Evolutionary conservation across 2,329 filamentous ascomycete genomes (phyloP).

Genomic region (Neofusicoccum laricinum): DNA sequence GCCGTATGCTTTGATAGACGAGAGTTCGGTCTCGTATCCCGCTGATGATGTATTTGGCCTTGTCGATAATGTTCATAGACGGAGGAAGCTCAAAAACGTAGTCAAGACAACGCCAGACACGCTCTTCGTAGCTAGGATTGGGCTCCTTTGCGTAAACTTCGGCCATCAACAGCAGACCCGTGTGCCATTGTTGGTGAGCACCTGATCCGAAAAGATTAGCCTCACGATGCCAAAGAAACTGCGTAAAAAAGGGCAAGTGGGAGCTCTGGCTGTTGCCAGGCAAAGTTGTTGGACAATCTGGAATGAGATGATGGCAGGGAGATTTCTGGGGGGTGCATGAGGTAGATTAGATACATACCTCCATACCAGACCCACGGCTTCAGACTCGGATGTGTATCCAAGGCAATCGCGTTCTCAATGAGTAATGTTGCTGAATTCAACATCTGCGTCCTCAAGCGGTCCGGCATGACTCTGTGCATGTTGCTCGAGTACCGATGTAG

Average conservation of each 20-base stretch:
- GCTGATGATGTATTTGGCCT: constrained; percentile 58
- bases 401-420: constrained; percentile 53
- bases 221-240: neutral
- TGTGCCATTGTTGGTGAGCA: constrained; percentile 71
- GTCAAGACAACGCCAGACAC: constrained; percentile 70
- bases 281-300: constrained; percentile 8
- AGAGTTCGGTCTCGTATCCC: constrained; percentile 62
- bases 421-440: constrained; percentile 58
- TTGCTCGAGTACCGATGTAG: constrained; percentile 65
- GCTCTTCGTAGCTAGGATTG: constrained; percentile 55
- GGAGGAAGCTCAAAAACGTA: constrained; percentile 66
- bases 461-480: constrained; percentile 52
- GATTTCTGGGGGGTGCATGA: no score
- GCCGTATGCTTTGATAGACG: constrained; percentile 58
- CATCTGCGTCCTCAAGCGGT: constrained; percentile 62
- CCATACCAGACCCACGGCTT: constrained; percentile 66
- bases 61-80: constrained; percentile 52
- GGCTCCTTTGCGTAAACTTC: constrained; percentile 62
- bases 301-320: neutral
- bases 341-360: constrained; percentile 8
- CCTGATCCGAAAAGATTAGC: constrained; percentile 37
- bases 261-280: neutral
- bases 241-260: neutral
- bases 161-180: constrained; percentile 64
- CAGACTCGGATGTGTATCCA: constrained; percentile 54